Percentiles rank a stretch among this genome's conserved stretches.
Evolutionary conservation across 148 eudicot species (phyloP).

Genomic region (Diospyros lotus): DNA sequence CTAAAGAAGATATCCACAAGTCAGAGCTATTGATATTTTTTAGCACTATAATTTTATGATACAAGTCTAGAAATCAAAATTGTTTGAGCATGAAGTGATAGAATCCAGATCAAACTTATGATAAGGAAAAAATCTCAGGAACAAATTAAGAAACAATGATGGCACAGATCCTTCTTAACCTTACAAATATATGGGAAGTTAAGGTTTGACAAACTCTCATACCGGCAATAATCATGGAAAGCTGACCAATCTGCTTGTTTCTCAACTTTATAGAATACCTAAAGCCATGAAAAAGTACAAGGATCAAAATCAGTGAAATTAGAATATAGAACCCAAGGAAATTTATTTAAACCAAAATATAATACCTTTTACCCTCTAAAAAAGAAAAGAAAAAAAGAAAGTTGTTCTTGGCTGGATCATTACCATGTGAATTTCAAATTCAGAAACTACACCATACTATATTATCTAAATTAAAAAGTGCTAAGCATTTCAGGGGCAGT

Average conservation of each 20-base stretch:
- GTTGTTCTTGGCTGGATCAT: background rate
- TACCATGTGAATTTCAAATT: too few relatives aligned
- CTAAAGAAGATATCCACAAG: background rate
- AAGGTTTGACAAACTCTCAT: constrained; percentile 20
- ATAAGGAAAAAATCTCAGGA: background rate
- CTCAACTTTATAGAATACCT: constrained; percentile 72
- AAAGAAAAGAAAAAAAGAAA: too few relatives aligned
- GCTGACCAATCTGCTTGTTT: constrained; percentile 74
- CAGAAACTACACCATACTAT: background rate
- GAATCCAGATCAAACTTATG: background rate
- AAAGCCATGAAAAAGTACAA: constrained; percentile 6
- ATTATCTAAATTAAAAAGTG: too few relatives aligned
- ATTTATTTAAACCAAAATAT: background rate
- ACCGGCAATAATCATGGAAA: constrained; percentile 70
- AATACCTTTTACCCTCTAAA: background rate
- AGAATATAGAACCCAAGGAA: background rate
- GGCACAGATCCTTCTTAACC: background rate
- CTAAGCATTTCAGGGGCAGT: too few relatives aligned
- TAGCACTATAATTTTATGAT: background rate
- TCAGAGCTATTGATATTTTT: background rate
- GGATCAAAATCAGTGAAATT: background rate
- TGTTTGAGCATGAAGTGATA: background rate
- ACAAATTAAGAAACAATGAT: background rate
- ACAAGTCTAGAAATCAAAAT: background rate
- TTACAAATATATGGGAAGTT: background rate